Conservation (phyloP, 306 rosid genomes). For the Fagus sylvatica region DNA sequence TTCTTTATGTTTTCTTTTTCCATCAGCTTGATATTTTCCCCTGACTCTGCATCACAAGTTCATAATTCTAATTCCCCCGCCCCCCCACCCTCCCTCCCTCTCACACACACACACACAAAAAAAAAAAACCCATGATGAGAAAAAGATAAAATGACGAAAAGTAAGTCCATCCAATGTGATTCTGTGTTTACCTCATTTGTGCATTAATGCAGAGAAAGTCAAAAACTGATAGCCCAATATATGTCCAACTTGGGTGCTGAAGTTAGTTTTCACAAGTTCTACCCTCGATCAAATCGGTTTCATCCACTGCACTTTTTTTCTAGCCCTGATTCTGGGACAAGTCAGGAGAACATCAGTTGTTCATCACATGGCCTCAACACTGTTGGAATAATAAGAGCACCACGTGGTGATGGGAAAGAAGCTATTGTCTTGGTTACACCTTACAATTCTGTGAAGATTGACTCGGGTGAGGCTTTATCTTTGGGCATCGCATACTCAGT, state of each 20-base stretch:
- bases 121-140: background rate
- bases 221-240: conserved; percentile 58
- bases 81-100: too few species aligned
- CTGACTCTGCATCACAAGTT: background rate
- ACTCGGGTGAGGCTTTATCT: conserved; percentile 65
- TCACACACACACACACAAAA: too few species aligned
- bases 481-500: conserved; percentile 84
- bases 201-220: conserved; percentile 61
- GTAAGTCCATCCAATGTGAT: background rate
- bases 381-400: conserved; percentile 89
- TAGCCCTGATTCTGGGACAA: conserved; percentile 56
- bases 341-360: conserved; percentile 61
- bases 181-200: background rate
- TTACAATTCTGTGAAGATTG: conserved; percentile 54
- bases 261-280: conserved; percentile 75
- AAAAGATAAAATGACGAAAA: conserved; percentile 13
- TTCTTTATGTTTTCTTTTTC: background rate
- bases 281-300: conserved; percentile 55
- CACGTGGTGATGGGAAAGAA: conserved; percentile 97
- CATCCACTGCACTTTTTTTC: conserved; percentile 83
- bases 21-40: background rate
- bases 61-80: background rate
- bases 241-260: conserved; percentile 80
- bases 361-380: conserved; percentile 64
- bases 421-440: conserved; percentile 92